These are phyloP conservation scores for Mucor plumbeus DNA, from an alignment of 371 early-diverging fungal genomes.

Conservation along the genomic window DNA sequence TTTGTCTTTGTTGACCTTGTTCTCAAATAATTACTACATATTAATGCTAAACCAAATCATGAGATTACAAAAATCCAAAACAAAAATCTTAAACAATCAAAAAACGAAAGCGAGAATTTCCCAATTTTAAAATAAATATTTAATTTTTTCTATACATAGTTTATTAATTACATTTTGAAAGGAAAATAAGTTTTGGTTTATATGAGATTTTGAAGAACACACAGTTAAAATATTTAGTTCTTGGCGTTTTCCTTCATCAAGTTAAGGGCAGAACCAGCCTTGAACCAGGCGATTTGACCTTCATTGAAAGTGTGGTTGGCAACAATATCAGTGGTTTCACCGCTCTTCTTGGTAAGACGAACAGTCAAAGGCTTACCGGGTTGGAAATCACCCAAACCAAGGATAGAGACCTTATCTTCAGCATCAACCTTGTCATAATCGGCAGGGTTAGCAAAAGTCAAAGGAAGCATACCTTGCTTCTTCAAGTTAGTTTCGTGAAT, in stretches of 20 bases:
- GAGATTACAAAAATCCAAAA: too few species aligned
- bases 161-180: constrained; percentile 6
- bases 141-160: constrained; percentile 7
- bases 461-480: constrained; percentile 97
- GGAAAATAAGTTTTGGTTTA: constrained; percentile 1
- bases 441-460: constrained; percentile 90
- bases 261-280: constrained; percentile 92
- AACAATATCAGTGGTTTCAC: constrained; percentile 77
- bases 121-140: neutral
- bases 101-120: neutral
- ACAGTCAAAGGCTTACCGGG: constrained; percentile 80
- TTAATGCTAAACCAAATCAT: too few species aligned
- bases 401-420: constrained; percentile 73
- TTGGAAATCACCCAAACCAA: constrained; percentile 74
- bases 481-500: constrained; percentile 99
- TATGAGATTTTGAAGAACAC: neutral
- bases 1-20: too few species aligned
- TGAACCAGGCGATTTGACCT: constrained; percentile 95
- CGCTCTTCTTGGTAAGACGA: constrained; percentile 71
- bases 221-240: neutral
- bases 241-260: constrained; percentile 53
- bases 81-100: neutral
- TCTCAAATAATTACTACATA: too few species aligned
- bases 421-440: constrained; percentile 86
- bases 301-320: constrained; percentile 97